Evolutionary conservation across 768 basidiomycete genomes (phyloP).

Genomic region (Kwoniella sp.): DNA sequence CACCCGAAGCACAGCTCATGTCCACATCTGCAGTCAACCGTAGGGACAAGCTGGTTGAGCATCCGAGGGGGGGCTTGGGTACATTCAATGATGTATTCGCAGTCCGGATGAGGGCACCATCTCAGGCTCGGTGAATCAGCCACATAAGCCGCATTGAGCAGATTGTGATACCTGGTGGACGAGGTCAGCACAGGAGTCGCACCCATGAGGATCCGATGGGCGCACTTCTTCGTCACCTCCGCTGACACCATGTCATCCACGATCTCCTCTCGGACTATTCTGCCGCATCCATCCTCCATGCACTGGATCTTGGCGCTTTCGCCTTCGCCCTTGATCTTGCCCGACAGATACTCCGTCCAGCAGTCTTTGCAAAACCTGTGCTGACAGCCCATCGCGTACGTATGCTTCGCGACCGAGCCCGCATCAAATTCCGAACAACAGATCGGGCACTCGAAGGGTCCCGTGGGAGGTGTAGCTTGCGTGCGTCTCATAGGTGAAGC

Average conservation of each 20-base stretch:
- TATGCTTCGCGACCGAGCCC: slow-evolving; percentile 63
- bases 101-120: slow-evolving; percentile 92
- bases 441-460: slow-evolving; percentile 81
- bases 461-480: slow-evolving; percentile 23
- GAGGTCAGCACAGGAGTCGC: background rate
- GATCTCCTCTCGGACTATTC: slow-evolving; percentile 50
- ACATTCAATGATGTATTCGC: slow-evolving; percentile 91
- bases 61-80: slow-evolving; percentile 71
- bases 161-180: slow-evolving; percentile 68
- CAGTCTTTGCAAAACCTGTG: slow-evolving; percentile 79
- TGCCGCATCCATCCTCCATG: slow-evolving; percentile 52
- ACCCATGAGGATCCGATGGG: slow-evolving; percentile 30
- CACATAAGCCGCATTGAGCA: slow-evolving; percentile 86
- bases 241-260: slow-evolving; percentile 56
- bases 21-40: slow-evolving; percentile 72
- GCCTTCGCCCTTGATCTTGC: slow-evolving; percentile 68
- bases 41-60: slow-evolving; percentile 76
- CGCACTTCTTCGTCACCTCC: slow-evolving; percentile 53
- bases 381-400: slow-evolving; percentile 70
- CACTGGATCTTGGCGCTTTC: slow-evolving; percentile 53
- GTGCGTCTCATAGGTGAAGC: slow-evolving; percentile 28
- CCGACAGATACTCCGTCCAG: slow-evolving; percentile 72
- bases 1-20: slow-evolving; percentile 89
- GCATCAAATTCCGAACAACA: slow-evolving; percentile 60
- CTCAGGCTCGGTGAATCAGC: slow-evolving; percentile 73